A percentile compares a stretch with the other conserved stretches of the same genome.
Evolutionary conservation across 495 filamentous ascomycete genomes (phyloP).

Genomic region (Penicillium pulvis): DNA sequence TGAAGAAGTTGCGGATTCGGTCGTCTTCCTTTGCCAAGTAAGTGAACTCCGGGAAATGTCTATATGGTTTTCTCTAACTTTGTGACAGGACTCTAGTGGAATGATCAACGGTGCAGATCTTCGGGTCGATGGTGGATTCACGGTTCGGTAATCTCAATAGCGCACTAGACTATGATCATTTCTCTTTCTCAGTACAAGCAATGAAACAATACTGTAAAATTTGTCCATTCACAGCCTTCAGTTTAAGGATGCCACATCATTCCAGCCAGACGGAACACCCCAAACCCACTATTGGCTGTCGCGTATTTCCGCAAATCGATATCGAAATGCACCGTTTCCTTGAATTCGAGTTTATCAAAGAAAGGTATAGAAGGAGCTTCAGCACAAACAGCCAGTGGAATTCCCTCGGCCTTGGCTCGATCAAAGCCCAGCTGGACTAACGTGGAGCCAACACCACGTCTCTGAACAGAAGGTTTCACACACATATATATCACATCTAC

Average conservation of each 20-base stretch:
- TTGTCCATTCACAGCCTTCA: no score
- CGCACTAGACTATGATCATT: neutral
- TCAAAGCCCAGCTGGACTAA: conserved; percentile 17
- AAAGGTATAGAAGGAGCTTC: conserved; percentile 24
- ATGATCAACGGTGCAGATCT: conserved; percentile 50
- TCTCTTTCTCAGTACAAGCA: neutral
- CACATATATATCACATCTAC: conserved; percentile 25
- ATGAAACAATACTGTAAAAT: neutral
- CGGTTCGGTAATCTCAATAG: conserved; percentile 28
- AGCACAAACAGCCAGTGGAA: conserved; percentile 16
- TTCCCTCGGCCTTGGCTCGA: conserved; percentile 10
- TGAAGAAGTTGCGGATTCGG: conserved; percentile 44
- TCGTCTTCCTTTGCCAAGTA: conserved; percentile 43
- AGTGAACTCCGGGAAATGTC: conserved; percentile 2
- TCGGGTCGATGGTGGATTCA: conserved; percentile 45
- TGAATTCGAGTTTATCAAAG: conserved; percentile 20
- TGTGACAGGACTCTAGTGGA: conserved; percentile 41
- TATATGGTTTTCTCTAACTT: neutral
- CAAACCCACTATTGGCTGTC: conserved; percentile 22
- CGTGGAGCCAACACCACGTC: conserved; percentile 19
- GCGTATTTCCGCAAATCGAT: conserved; percentile 27
- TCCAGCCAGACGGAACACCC: conserved; percentile 19
- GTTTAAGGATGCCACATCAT: conserved; percentile 22
- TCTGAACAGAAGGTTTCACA: conserved; percentile 15
- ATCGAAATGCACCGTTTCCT: conserved; percentile 20